Percentiles rank a stretch among this genome's conserved stretches.
These are phyloP conservation scores for Cyberlindnera maclurae DNA, from an alignment of 805 yeast genomes.

Conservation along the genomic window DNA sequence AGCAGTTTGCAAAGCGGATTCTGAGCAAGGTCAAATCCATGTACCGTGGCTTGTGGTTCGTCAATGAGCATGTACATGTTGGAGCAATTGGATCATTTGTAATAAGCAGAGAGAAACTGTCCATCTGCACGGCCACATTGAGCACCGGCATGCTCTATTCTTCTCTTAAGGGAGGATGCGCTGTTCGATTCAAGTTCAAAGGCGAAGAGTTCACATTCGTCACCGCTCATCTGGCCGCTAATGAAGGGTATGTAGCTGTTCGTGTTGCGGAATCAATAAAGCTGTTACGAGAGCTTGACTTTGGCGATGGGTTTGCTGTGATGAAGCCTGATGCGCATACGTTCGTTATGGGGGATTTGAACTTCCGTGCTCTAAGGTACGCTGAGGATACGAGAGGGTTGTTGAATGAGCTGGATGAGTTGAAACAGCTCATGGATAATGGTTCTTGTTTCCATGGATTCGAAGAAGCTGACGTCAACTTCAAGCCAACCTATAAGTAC, in stretches of 20 bases:
- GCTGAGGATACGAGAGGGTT: conserved; percentile 9
- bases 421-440: conserved; percentile 24
- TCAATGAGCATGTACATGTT: conserved; percentile 33
- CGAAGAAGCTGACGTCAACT: conserved; percentile 54
- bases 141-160: conserved; percentile 33
- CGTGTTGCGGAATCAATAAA: conserved; percentile 48
- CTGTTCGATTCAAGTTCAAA: conserved; percentile 38
- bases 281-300: conserved; percentile 47
- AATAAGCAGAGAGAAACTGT: conserved; percentile 25
- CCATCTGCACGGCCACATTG: conserved; percentile 1
- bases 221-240: conserved; percentile 68
- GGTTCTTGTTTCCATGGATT: conserved; percentile 55
- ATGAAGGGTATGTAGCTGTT: conserved; percentile 52
- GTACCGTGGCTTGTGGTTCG: conserved; percentile 33
- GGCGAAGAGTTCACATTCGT: conserved; percentile 47
- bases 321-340: conserved; percentile 48
- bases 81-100: conserved; percentile 56
- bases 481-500: conserved; percentile 80
- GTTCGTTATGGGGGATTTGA: conserved; percentile 80
- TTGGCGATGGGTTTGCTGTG: conserved; percentile 46
- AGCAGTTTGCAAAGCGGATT: conserved; percentile 30
- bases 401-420: conserved; percentile 30
- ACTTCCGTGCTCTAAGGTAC: conserved; percentile 49
- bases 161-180: conserved; percentile 71
- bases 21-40: conserved; percentile 28